Evolutionary conservation across 2,329 filamentous ascomycete genomes (phyloP).

Genomic region (Fusarium redolens): DNA sequence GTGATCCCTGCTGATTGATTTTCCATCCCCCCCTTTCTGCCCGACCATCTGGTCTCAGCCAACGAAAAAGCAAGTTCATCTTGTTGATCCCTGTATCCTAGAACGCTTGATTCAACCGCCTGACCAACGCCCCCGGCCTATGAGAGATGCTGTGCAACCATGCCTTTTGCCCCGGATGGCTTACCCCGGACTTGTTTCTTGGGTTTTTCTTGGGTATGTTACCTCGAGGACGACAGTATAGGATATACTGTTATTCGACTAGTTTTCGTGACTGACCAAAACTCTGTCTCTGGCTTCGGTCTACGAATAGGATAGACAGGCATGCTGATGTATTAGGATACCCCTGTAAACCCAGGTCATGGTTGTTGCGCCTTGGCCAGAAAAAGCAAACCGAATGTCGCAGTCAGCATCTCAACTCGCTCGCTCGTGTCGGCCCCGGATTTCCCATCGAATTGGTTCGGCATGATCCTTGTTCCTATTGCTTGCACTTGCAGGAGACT

Average conservation of each 20-base stretch:
- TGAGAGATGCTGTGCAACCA: slow-evolving; percentile 27
- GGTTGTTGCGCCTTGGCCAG: slow-evolving; percentile 14
- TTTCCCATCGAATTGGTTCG: slow-evolving; percentile 47
- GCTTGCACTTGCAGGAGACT: slow-evolving; percentile 28
- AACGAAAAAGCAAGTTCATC: slow-evolving; percentile 21
- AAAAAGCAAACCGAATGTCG: slow-evolving; percentile 32
- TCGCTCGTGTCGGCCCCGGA: slow-evolving; percentile 41
- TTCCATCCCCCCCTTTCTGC: slow-evolving; percentile 26
- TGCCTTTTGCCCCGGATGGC: slow-evolving; percentile 31
- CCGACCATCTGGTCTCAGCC: slow-evolving; percentile 31
- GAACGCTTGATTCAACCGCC: slow-evolving; percentile 45
- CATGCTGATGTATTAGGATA: neutral
- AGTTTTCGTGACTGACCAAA: neutral
- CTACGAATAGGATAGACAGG: slow-evolving; percentile 27
- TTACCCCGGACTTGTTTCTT: slow-evolving; percentile 36
- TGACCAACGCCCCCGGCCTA: slow-evolving; percentile 39
- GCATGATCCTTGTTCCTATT: slow-evolving; percentile 38
- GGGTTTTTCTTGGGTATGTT: neutral
- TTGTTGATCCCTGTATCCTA: slow-evolving; percentile 33
- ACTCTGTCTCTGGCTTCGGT: slow-evolving; percentile 26
- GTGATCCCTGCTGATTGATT: slow-evolving; percentile 15
- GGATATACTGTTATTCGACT: neutral
- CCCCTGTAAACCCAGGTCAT: slow-evolving; percentile 1
- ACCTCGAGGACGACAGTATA: neutral
- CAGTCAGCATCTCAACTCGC: slow-evolving; percentile 3